Evolutionary conservation across 164 flowering plant species (phyloP).

Genomic region (Magnolia officinalis): DNA sequence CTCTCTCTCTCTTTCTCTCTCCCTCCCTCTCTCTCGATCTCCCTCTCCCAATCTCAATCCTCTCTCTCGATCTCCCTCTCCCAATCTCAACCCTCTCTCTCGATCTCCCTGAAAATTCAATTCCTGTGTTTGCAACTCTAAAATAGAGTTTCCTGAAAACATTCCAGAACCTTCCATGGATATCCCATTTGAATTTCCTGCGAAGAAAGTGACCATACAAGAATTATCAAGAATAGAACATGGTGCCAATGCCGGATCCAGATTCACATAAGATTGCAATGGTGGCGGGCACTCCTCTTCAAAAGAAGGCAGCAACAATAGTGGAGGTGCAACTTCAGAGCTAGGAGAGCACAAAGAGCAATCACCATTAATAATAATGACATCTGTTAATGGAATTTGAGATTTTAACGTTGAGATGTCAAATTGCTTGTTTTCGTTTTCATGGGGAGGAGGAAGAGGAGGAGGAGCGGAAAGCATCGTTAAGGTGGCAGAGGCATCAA

Average conservation of each 20-base stretch:
- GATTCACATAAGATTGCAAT: conserved; percentile 42
- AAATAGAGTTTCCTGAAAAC: conserved; percentile 24
- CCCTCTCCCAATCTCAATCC: no score
- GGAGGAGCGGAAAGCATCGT: conserved; percentile 16
- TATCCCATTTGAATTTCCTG: conserved; percentile 33
- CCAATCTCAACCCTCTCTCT: no score
- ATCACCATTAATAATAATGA: conserved; percentile 20
- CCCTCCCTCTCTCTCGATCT: no score
- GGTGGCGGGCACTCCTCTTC: conserved; percentile 63
- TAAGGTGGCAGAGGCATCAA: conserved; percentile 46
- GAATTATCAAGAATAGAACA: conserved; percentile 45
- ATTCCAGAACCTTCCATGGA: conserved; percentile 40
- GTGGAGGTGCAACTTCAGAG: conserved; percentile 22
- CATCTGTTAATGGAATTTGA: conserved; percentile 23
- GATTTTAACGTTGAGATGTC: conserved; percentile 41
- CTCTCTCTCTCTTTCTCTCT: no score
- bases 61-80: no score
- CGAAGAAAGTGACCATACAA: conserved; percentile 26
- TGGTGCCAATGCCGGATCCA: conserved; percentile 48
- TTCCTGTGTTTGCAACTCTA: conserved; percentile 43
- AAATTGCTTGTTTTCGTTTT: conserved; percentile 37
- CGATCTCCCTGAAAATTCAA: conserved; percentile 62
- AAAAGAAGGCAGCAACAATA: conserved; percentile 33
- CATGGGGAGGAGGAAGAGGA: conserved; percentile 19
- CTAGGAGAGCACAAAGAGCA: neutral